phyloP scores from a whole-genome alignment of 495 filamentous ascomycete genomes.

The Penicillium desertorum region DNA sequence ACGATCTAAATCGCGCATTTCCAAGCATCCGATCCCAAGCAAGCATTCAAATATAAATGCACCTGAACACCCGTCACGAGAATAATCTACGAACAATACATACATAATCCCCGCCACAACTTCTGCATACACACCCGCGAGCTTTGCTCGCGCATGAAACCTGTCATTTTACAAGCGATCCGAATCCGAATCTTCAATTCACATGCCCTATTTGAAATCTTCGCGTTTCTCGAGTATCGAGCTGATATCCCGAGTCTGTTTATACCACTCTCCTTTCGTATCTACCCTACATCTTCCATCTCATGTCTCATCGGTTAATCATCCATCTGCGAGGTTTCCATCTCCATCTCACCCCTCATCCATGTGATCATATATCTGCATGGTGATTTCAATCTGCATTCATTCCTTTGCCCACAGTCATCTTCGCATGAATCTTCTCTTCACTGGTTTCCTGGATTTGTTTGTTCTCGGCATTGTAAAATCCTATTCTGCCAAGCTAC shows the following conservation, averaged over 20 bases:
- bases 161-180: slow-evolving; percentile 3
- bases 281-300: neutral
- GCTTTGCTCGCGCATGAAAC: neutral
- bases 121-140: neutral
- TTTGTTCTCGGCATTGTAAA: neutral
- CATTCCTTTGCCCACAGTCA: neutral
- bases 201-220: neutral
- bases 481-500: neutral
- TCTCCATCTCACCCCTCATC: neutral
- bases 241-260: neutral
- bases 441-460: neutral
- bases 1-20: neutral
- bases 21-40: neutral
- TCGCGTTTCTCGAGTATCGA: neutral
- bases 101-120: neutral
- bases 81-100: neutral
- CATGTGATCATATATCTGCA: neutral
- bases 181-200: neutral
- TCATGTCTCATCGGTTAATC: too few relatives aligned
- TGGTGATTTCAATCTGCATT: neutral
- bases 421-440: neutral
- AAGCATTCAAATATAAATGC: neutral
- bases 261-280: slow-evolving; percentile 7
- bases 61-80: neutral
- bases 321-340: too few relatives aligned